Percentiles rank a stretch among this genome's conserved stretches.
phyloP scores from a whole-genome alignment of 768 basidiomycete species.

The Rhodosporidiobolus sp. region DNA sequence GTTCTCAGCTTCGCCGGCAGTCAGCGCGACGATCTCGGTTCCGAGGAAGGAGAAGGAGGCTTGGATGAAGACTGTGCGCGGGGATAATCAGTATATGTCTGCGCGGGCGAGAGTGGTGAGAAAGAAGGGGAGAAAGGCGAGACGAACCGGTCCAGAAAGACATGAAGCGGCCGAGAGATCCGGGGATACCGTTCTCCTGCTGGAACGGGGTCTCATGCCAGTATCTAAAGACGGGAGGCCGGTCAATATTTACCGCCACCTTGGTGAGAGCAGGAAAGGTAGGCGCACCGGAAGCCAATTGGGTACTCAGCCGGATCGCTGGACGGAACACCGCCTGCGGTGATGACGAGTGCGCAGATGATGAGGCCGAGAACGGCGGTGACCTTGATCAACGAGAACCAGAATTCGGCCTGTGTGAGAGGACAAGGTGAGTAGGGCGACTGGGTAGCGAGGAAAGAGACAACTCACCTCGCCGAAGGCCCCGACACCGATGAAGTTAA shows the following conservation, averaged over 20 bases:
- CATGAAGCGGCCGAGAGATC: conserved; percentile 60
- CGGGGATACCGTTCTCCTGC: conserved; percentile 52
- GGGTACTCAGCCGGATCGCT: conserved; percentile 40
- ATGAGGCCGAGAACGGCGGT: conserved; percentile 49
- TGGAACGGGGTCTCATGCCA: conserved; percentile 29
- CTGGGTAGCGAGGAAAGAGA: not conserved
- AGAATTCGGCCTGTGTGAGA: not conserved
- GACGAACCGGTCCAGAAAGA: conserved; percentile 58
- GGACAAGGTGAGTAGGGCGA: not conserved
- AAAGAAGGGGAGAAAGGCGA: not conserved
- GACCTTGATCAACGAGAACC: conserved; percentile 51
- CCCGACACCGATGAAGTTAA: conserved; percentile 42
- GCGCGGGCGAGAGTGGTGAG: not conserved
- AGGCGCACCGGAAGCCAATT: conserved; percentile 47
- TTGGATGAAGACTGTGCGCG: conserved; percentile 49
- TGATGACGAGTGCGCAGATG: conserved; percentile 48
- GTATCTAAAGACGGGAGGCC: not conserved
- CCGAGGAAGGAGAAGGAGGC: conserved; percentile 59
- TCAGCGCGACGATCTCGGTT: conserved; percentile 53
- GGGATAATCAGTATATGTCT: conserved; percentile 65
- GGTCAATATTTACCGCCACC: conserved; percentile 33
- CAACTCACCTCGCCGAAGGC: conserved; percentile 35
- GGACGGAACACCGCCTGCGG: conserved; percentile 49
- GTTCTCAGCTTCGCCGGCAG: conserved; percentile 54
- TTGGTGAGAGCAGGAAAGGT: conserved; percentile 36